Evolutionary conservation across 495 filamentous ascomycete species (phyloP).

Genomic region (Xylaria scruposa): DNA sequence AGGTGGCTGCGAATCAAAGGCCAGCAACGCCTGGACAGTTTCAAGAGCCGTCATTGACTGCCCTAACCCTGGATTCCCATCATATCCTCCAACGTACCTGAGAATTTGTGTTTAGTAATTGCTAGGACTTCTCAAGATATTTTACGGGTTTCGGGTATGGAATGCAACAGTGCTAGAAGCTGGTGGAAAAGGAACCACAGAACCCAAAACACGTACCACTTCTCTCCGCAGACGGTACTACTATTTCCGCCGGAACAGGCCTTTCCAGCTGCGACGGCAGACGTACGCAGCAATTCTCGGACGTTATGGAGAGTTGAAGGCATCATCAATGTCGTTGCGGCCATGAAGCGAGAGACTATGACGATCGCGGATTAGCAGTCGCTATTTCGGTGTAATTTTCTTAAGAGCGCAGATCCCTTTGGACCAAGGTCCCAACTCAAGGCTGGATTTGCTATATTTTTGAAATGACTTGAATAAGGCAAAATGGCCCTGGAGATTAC

Average conservation of each 20-base stretch:
- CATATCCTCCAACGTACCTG: slow-evolving; percentile 58
- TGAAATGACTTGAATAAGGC: background rate
- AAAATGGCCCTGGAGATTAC: background rate
- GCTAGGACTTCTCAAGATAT: background rate
- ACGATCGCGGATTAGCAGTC: background rate
- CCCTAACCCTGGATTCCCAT: slow-evolving; percentile 66
- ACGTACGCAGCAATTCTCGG: slow-evolving; percentile 57
- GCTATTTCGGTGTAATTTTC: background rate
- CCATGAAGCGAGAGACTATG: slow-evolving; percentile 71
- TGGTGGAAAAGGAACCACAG: slow-evolving; percentile 4
- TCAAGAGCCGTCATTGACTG: slow-evolving; percentile 76
- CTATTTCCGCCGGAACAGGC: slow-evolving; percentile 66
- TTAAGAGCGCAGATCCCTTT: too few relatives aligned
- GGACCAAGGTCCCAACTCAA: too few relatives aligned
- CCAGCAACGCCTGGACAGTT: slow-evolving; percentile 66
- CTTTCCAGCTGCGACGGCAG: slow-evolving; percentile 68
- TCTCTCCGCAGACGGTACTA: slow-evolving; percentile 69
- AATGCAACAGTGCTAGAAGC: background rate
- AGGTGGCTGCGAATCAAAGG: slow-evolving; percentile 44
- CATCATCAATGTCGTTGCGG: slow-evolving; percentile 64
- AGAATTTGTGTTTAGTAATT: background rate
- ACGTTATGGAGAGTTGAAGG: slow-evolving; percentile 62
- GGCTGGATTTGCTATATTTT: background rate
- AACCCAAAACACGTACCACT: slow-evolving; percentile 57
- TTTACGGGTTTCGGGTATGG: background rate